phyloP scores from a whole-genome alignment of 2,329 filamentous ascomycete genomes.

The Xylaria sp. region DNA sequence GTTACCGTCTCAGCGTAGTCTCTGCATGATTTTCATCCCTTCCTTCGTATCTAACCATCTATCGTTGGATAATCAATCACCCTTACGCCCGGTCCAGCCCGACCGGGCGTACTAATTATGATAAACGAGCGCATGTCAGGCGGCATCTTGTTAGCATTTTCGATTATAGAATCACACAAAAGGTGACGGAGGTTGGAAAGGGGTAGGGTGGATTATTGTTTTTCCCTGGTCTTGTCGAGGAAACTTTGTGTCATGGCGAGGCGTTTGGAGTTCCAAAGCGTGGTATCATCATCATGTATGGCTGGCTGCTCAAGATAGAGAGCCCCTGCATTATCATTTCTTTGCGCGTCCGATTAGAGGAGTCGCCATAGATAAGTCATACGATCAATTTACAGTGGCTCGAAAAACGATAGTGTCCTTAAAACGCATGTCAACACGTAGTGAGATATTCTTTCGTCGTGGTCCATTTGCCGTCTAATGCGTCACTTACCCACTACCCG shows the following conservation, averaged over 20 bases:
- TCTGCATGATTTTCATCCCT: neutral
- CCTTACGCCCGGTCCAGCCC: neutral
- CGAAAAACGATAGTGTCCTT: neutral
- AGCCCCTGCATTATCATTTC: slow-evolving; percentile 13
- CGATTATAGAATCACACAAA: slow-evolving; percentile 12
- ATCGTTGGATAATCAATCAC: neutral
- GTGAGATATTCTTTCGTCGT: neutral
- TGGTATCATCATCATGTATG: slow-evolving; percentile 13
- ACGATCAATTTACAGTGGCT: slow-evolving; percentile 2
- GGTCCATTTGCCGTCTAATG: neutral
- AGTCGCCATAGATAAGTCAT: slow-evolving; percentile 4
- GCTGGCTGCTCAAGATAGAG: neutral
- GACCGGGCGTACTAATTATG: slow-evolving; percentile 9
- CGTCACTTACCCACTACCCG: too few relatives aligned
- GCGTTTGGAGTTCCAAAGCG: slow-evolving; percentile 32
- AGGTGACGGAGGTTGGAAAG: neutral
- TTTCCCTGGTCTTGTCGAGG: neutral
- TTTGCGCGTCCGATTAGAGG: neutral
- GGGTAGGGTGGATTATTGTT: neutral
- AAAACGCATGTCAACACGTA: neutral
- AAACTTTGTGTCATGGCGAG: slow-evolving; percentile 21
- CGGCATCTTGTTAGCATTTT: slow-evolving; percentile 23
- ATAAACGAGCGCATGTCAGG: slow-evolving; percentile 32
- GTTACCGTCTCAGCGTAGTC: slow-evolving; percentile 20
- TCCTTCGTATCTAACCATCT: neutral